phyloP scores from a whole-genome alignment of 1,284 basidiomycete genomes.

The Ustilago curta region DNA sequence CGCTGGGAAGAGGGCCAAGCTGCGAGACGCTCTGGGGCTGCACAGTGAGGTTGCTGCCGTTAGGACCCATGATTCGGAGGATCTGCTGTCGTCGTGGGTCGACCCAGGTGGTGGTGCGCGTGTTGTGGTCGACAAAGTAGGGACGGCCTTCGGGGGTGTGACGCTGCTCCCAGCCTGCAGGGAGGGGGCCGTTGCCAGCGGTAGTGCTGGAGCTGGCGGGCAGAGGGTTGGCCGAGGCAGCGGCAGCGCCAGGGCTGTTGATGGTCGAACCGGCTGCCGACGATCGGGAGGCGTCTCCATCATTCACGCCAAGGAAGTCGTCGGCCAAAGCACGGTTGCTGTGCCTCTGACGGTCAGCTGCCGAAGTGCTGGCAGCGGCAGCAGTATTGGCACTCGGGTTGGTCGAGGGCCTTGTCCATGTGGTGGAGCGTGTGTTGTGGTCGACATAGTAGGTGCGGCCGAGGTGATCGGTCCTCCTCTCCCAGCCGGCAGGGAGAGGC shows the following conservation, averaged over 20 bases:
- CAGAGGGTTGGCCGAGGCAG: slow-evolving; percentile 41
- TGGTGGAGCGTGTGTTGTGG: slow-evolving; percentile 92
- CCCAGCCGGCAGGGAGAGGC: slow-evolving; percentile 86
- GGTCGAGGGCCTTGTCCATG: slow-evolving; percentile 78
- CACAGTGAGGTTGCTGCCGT: slow-evolving; percentile 80
- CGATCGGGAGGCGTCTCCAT: slow-evolving; percentile 45
- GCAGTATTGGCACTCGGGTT: slow-evolving; percentile 57
- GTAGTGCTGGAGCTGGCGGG: slow-evolving; percentile 73
- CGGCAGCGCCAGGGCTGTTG: slow-evolving; percentile 33
- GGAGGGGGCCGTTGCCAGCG: slow-evolving; percentile 83
- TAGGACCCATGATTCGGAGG: slow-evolving; percentile 85
- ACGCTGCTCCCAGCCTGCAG: slow-evolving; percentile 97
- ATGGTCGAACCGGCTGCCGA: slow-evolving; percentile 40
- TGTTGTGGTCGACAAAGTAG: slow-evolving; percentile 93
- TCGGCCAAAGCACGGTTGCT: slow-evolving; percentile 67
- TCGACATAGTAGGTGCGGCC: slow-evolving; percentile 83
- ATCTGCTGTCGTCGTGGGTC: slow-evolving; percentile 92
- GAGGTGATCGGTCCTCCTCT: slow-evolving; percentile 87
- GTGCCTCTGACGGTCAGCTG: slow-evolving; percentile 65
- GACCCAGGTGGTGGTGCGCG: slow-evolving; percentile 96
- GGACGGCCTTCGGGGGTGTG: slow-evolving; percentile 96
- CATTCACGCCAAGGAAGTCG: slow-evolving; percentile 68
- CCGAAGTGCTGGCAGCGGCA: slow-evolving; percentile 56
- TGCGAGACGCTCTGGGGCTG: slow-evolving; percentile 86
- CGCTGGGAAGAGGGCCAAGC: slow-evolving; percentile 92